Evolutionary conservation across 306 rosid genomes (phyloP).

Genomic region (Trichosanthes truncata): DNA sequence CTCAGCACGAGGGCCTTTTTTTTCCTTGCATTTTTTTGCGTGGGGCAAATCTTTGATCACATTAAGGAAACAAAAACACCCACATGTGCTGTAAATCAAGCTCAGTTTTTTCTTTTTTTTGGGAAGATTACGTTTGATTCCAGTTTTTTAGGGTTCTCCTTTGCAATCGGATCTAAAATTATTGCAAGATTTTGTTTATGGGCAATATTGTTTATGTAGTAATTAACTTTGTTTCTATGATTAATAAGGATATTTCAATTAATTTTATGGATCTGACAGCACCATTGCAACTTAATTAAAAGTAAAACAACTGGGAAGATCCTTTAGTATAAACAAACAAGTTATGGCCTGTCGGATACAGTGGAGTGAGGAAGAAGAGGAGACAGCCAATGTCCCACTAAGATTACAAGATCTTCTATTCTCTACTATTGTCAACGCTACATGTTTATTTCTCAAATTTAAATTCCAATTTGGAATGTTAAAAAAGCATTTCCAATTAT

Average conservation of each 20-base stretch:
- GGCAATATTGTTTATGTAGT: background rate
- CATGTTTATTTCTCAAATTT: background rate
- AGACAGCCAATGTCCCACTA: background rate
- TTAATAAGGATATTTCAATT: background rate
- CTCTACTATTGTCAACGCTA: background rate
- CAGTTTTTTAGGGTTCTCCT: background rate
- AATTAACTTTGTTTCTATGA: background rate
- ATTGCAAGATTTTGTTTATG: background rate
- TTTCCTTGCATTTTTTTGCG: background rate
- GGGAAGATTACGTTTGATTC: background rate
- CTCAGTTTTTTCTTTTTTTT: background rate
- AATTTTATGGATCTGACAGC: background rate
- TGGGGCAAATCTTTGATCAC: background rate
- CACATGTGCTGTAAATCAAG: slow-evolving; percentile 3
- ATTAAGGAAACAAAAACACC: background rate
- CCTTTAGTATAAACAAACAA: background rate
- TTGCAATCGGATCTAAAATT: background rate
- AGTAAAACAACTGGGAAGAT: background rate
- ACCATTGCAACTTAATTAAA: background rate
- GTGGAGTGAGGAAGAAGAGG: background rate
- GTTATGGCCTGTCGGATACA: background rate
- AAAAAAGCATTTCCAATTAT: background rate
- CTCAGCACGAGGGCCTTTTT: too few species aligned
- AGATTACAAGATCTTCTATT: background rate
- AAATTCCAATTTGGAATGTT: background rate